Conservation (phyloP, 768 basidiomycete genomes). For the Tulasnella sp. region DNA sequence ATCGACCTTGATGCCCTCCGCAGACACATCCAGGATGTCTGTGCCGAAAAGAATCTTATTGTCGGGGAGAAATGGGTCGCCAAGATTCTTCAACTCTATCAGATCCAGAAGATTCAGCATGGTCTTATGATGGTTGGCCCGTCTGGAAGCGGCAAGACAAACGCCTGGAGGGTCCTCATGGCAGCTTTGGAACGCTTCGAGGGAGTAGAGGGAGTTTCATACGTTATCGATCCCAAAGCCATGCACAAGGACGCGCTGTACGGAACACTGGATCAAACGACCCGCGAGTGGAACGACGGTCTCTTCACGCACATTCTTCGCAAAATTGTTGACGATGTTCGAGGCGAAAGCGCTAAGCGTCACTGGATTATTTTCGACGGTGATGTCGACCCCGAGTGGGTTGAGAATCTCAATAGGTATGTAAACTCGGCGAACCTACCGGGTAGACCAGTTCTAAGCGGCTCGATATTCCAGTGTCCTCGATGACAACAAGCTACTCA, state of each 20-base stretch:
- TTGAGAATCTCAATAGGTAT: slow-evolving; percentile 98
- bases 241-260: slow-evolving; percentile 99
- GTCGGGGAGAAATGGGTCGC: slow-evolving; percentile 87
- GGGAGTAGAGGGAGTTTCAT: slow-evolving; percentile 87
- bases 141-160: slow-evolving; percentile 94
- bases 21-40: slow-evolving; percentile 85
- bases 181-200: slow-evolving; percentile 89
- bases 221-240: slow-evolving; percentile 98
- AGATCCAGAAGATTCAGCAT: slow-evolving; percentile 99
- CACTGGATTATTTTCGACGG: slow-evolving; percentile 99
- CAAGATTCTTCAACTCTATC: slow-evolving; percentile 97
- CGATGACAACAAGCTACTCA: slow-evolving; percentile 97
- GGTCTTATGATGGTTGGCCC: slow-evolving; percentile 99
- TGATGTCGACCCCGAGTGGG: slow-evolving; percentile 99
- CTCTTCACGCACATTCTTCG: slow-evolving; percentile 96
- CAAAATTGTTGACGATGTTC: slow-evolving; percentile 98
- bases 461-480: slow-evolving; percentile 67
- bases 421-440: slow-evolving; percentile 39
- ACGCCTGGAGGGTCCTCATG: slow-evolving; percentile 94
- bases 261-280: slow-evolving; percentile 94
- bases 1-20: slow-evolving; percentile 85
- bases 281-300: slow-evolving; percentile 99
- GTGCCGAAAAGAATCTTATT: slow-evolving; percentile 81
- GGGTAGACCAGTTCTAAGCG: neutral
- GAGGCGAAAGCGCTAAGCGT: slow-evolving; percentile 93